These are phyloP conservation scores for Claviceps cyperi DNA, from an alignment of 2,329 filamentous ascomycete genomes.

Conservation along the genomic window DNA sequence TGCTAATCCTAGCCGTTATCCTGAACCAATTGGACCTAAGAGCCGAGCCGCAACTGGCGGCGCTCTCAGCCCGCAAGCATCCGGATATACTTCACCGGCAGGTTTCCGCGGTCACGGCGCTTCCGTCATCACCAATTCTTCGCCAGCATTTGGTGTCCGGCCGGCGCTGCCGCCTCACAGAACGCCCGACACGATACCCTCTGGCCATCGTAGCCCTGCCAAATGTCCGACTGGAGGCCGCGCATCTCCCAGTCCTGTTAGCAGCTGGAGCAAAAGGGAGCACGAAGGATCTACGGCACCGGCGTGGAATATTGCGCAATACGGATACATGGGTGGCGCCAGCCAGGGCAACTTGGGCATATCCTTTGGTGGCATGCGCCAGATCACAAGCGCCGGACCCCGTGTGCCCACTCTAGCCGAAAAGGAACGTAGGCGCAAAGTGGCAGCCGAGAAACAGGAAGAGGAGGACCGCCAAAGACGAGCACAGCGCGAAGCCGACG, in stretches of 20 bases:
- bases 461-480: conserved; percentile 34
- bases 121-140: conserved; percentile 45
- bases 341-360: conserved; percentile 93
- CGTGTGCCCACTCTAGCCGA: conserved; percentile 68
- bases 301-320: conserved; percentile 97
- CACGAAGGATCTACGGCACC: conserved; percentile 72
- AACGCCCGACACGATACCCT: conserved; percentile 35
- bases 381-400: conserved; percentile 77
- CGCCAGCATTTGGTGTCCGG: conserved; percentile 30
- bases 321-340: conserved; percentile 94
- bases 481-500: conserved; percentile 39
- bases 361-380: conserved; percentile 76
- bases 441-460: conserved; percentile 47
- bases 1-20: conserved; percentile 60
- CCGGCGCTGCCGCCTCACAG: conserved; percentile 28
- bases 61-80: conserved; percentile 50
- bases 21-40: conserved; percentile 61
- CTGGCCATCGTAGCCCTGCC: conserved; percentile 46
- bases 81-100: conserved; percentile 39
- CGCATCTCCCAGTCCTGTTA: conserved; percentile 44
- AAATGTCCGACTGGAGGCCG: conserved; percentile 39
- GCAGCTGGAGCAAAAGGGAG: conserved; percentile 77
- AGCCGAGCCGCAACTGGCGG: conserved; percentile 27
- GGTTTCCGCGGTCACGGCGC: conserved; percentile 29
- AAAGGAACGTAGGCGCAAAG: conserved; percentile 56